These are phyloP conservation scores for Rauvolfia tetraphylla DNA, from an alignment of 257 asterid species.

Conservation along the genomic window DNA sequence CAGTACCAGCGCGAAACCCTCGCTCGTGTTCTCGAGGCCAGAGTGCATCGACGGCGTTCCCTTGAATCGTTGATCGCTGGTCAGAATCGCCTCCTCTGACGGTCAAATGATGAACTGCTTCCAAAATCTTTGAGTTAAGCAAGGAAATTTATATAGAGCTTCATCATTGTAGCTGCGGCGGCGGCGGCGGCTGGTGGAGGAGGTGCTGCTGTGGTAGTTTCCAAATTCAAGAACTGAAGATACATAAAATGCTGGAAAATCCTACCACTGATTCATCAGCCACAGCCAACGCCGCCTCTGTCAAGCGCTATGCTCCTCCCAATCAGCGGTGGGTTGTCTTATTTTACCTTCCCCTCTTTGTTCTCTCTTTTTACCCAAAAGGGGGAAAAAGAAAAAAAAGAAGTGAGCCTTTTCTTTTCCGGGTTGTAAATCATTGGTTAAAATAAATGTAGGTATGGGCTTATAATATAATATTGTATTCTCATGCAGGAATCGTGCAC, in stretches of 20 bases:
- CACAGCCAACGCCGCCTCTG: constrained; percentile 50
- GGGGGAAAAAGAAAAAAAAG: not conserved
- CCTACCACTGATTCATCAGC: constrained; percentile 58
- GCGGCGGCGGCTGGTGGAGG: constrained; percentile 23
- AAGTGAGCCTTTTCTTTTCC: not conserved
- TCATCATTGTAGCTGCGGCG: constrained; percentile 6
- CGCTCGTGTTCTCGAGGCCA: constrained; percentile 6
- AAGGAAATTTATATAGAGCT: not conserved
- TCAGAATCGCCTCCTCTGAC: constrained; percentile 9
- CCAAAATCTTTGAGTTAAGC: constrained; percentile 6
- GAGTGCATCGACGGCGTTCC: constrained; percentile 13
- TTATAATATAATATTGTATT: constrained; percentile 13
- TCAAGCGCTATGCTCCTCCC: constrained; percentile 90
- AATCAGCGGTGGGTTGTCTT: constrained; percentile 60
- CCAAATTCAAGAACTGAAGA: not conserved
- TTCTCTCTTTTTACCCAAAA: not conserved
- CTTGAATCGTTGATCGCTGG: constrained; percentile 4
- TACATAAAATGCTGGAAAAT: constrained; percentile 62
- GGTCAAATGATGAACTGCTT: constrained; percentile 5
- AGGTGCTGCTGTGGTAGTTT: not conserved
- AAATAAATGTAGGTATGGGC: not conserved
- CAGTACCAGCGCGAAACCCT: constrained; percentile 2
- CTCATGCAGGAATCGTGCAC: constrained; percentile 70
- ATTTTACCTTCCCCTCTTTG: not conserved
- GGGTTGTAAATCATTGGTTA: constrained; percentile 10